Base-by-base conservation (phyloP, 2,329 filamentous ascomycete species). In the Cladosporium colombiae region DNA sequence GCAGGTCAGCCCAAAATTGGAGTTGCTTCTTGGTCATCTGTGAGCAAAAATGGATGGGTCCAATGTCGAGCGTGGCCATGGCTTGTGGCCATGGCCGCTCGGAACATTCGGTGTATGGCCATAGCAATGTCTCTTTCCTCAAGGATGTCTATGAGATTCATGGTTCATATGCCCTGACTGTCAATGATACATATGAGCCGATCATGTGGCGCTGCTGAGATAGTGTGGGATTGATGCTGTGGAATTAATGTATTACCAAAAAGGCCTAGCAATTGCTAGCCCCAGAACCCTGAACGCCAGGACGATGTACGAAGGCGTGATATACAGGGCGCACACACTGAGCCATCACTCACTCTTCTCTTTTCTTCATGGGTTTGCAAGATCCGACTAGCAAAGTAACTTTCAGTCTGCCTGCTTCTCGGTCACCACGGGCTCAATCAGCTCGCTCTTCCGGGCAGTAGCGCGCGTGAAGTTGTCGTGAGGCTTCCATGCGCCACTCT, bases 391-490 rank as follows among this genome's bases (percentile, higher is more conserved):
- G 40, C n/a, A 46, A n/a, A 11, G n/a, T 2, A 8, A 21, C n/a
- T 46, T n/a, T 33, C 27, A 55, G 3, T 55, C 18, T 21, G n/a
- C 52, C 52, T 33, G 16, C 29, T 55, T 55, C 29, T 55, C 52
- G 6, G 49, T 6, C 3, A 33, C 52, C 14, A n/a, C 21, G 10
- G 53, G 53, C 55, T 65, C 62, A 37, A 65, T 59, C 10, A 65
- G 25, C 56, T 65, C 63, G 31, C 63, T 65, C 63, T 65, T 70
- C 56, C 63, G 53, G 33, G 46, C 57, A 14, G 63, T 60, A 33
- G 70, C 69, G n/a, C 70, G 66, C 18, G 71, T 71, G 67, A 75
- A 77, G 2, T 73, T 73, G 62, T 74, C 72, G 13, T 71, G 68
- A 14, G 74, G 72, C 21, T 67, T 70, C 75, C 76, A 78, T 11